A percentile compares a stretch with the other conserved stretches of the same genome.
These are phyloP conservation scores for Borovskyia barvae DNA, from an alignment of 208 protist species.

Conservation along the genomic window DNA sequence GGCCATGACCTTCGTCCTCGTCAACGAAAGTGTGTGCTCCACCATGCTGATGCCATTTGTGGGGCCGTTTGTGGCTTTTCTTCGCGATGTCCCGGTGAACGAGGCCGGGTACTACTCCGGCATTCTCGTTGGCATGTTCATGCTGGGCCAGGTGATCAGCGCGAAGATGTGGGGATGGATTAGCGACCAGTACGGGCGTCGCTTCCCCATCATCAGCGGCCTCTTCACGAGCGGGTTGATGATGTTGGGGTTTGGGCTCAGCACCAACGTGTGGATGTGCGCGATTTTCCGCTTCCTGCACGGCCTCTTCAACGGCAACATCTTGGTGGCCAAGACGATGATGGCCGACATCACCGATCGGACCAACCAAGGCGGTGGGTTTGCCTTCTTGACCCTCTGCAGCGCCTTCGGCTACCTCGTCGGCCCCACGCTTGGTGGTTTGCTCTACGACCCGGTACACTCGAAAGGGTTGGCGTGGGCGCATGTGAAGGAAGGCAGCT, in stretches of 20 bases:
- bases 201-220: slow-evolving; percentile 46
- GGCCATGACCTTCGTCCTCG: slow-evolving; percentile 50
- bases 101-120: slow-evolving; percentile 63
- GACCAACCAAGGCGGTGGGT: slow-evolving; percentile 79
- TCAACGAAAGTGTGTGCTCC: slow-evolving; percentile 59
- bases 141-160: slow-evolving; percentile 59
- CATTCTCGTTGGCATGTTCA: slow-evolving; percentile 43
- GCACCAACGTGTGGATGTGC: slow-evolving; percentile 44
- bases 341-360: slow-evolving; percentile 76
- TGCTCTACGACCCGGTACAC: slow-evolving; percentile 60
- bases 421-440: slow-evolving; percentile 53
- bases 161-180: slow-evolving; percentile 56
- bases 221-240: slow-evolving; percentile 63
- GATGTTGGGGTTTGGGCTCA: slow-evolving; percentile 71
- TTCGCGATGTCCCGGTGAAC: slow-evolving; percentile 31
- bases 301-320: slow-evolving; percentile 71
- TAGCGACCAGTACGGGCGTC: slow-evolving; percentile 62
- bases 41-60: slow-evolving; percentile 72
- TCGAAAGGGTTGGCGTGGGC: slow-evolving; percentile 27
- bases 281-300: slow-evolving; percentile 59
- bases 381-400: slow-evolving; percentile 95
- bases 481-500: slow-evolving; percentile 22
- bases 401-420: slow-evolving; percentile 57
- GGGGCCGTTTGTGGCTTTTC: slow-evolving; percentile 39
- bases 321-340: slow-evolving; percentile 80